Percentiles rank a stretch among this genome's conserved stretches.
Conservation (phyloP, 176 grass and related monocot genomes). For the Rhynchospora breviuscula region DNA sequence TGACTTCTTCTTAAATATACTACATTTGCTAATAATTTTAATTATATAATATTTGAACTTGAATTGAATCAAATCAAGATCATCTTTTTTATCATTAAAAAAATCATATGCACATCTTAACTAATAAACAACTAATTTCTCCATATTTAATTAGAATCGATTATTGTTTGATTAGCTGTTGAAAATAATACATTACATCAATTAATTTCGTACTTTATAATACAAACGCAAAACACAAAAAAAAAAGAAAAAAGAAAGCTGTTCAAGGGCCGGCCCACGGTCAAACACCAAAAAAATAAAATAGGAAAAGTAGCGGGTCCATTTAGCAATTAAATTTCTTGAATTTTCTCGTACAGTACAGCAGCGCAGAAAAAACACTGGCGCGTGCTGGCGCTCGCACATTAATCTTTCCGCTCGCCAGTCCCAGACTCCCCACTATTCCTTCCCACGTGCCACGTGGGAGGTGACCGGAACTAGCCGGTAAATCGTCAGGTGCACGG, state of each 20-base stretch:
- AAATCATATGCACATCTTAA: neutral
- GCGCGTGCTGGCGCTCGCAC: neutral
- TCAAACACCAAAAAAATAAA: neutral
- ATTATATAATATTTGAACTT: neutral
- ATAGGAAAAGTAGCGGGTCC: neutral
- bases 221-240: neutral
- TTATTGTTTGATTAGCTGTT: neutral
- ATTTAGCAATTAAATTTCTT: neutral
- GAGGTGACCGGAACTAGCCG: neutral
- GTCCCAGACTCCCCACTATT: neutral
- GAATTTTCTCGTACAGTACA: neutral
- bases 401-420: neutral
- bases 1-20: neutral
- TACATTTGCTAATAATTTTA: neutral
- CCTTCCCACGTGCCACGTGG: conserved; percentile 14
- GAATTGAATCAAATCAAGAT: neutral
- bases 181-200: neutral
- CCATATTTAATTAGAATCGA: neutral
- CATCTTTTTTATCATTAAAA: too few relatives aligned
- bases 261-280: neutral
- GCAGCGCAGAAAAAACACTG: neutral
- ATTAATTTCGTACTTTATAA: neutral
- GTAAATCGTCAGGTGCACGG: conserved; percentile 18
- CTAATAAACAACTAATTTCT: neutral
- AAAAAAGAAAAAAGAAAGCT: neutral